Conservation (phyloP, 306 rosid species). For the Carpinus fangiana region DNA sequence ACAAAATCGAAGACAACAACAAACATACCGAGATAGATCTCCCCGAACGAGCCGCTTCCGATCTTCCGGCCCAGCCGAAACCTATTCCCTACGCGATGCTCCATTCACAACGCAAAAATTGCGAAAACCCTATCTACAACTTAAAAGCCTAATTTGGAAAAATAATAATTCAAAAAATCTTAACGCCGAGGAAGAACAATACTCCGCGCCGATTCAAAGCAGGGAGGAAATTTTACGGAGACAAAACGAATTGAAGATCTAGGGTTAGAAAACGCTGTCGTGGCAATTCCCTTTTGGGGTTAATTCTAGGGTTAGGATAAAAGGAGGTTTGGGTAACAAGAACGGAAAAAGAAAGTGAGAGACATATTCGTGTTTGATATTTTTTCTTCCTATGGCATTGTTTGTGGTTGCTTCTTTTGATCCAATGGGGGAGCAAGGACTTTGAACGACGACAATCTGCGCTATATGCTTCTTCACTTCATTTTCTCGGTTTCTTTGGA, state of each 20-base stretch:
- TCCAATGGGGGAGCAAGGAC: conserved; percentile 4
- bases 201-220: conserved; percentile 7
- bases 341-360: background rate
- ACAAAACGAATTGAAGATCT: conserved; percentile 25
- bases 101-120: conserved; percentile 53
- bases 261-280: conserved; percentile 6
- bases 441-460: background rate
- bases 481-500: conserved; percentile 8
- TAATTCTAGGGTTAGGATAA: conserved; percentile 36
- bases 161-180: background rate
- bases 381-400: conserved; percentile 32
- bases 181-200: conserved; percentile 21
- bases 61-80: conserved; percentile 89
- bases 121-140: conserved; percentile 45
- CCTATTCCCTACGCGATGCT: conserved; percentile 93
- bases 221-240: conserved; percentile 8
- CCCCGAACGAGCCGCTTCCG: conserved; percentile 97
- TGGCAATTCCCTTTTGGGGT: background rate
- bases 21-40: conserved; percentile 86
- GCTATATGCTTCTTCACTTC: background rate
- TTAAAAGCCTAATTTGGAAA: conserved; percentile 20
- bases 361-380: background rate
- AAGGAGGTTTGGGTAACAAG: conserved; percentile 14
- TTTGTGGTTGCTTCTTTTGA: background rate
- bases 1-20: background rate